Evolutionary conservation across 2,329 filamentous ascomycete genomes (phyloP).

Genomic region (Cercospora sp.): DNA sequence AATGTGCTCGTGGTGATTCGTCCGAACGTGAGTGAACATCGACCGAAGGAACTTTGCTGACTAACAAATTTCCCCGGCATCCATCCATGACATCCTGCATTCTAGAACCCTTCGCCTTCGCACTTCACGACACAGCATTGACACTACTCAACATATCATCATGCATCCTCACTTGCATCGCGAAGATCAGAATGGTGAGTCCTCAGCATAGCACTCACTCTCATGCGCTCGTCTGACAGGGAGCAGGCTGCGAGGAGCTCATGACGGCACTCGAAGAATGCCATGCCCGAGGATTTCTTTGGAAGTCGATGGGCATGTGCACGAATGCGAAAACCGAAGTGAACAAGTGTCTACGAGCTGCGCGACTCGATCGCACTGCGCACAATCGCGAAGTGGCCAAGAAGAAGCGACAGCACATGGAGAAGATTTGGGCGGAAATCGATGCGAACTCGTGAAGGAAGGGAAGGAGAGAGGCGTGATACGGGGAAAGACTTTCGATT

Average conservation of each 20-base stretch:
- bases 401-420: slow-evolving; percentile 70
- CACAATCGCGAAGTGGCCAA: slow-evolving; percentile 71
- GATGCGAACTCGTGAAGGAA: slow-evolving; percentile 63
- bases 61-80: background rate
- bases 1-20: background rate
- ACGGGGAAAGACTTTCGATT: background rate
- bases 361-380: slow-evolving; percentile 75
- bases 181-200: slow-evolving; percentile 77
- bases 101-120: slow-evolving; percentile 1
- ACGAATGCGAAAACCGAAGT: slow-evolving; percentile 82
- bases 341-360: slow-evolving; percentile 77
- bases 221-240: slow-evolving; percentile 18
- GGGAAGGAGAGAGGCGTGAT: background rate
- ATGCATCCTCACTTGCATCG: slow-evolving; percentile 99
- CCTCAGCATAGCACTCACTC: background rate
- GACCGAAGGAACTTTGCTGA: background rate
- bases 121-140: background rate
- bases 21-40: background rate
- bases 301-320: slow-evolving; percentile 88
- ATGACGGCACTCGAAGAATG: slow-evolving; percentile 94
- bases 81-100: background rate
- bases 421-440: slow-evolving; percentile 76
- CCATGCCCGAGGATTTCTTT: slow-evolving; percentile 86
- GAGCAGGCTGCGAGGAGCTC: slow-evolving; percentile 84
- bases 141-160: background rate